Evolutionary conservation across 805 yeast species (phyloP), one percentile per base, ranked within the genome.

Genomic region (Candida khao-thaluensis): DNA sequence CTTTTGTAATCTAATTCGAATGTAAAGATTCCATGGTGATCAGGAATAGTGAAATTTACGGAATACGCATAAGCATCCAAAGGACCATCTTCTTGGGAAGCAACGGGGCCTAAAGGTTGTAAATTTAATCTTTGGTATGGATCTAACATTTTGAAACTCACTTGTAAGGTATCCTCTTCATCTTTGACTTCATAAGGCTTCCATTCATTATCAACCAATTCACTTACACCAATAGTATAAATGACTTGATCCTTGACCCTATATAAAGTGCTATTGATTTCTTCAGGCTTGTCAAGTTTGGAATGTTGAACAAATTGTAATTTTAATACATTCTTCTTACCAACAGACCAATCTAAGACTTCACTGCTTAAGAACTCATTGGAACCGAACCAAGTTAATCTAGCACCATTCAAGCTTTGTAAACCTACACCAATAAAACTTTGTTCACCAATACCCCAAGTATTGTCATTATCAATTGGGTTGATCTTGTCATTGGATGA

Each of bases 11-110:
- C 83, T 32, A 85, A 72, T 45, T 74, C 73, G 59, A 86, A 89
- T 2, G 96, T 85, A 67, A 89, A 93, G 76, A 93, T 85, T 41
- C 99, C 99, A 62, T 93, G 96, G 55, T 89, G 96, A 61, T 91
- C 97, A 16, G 99, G 99, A 26, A 88, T 64, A 33, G 73, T 74
- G 62, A 93, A 88, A 37, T 68, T 63, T 14, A 76, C 69, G 15
- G 63, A 64, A 53, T 77, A 81, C 14, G 67, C 57, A 34, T 58
- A 65, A 27, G 72, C 54, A 53, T 79, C 82, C 4, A 66, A 60
- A 2, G 52, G 54, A 9, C 64, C 66, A 21, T 64, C 64, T 6
- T 52, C 59, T 2, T 54, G 39, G 2, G 67, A 59, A 3, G 65
- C 49, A n/a, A 51, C 65, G 7, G 62, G 59, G 7, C 69, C 69